phyloP scores from a whole-genome alignment of 768 basidiomycete species.

The Tephrocybe rancida region DNA sequence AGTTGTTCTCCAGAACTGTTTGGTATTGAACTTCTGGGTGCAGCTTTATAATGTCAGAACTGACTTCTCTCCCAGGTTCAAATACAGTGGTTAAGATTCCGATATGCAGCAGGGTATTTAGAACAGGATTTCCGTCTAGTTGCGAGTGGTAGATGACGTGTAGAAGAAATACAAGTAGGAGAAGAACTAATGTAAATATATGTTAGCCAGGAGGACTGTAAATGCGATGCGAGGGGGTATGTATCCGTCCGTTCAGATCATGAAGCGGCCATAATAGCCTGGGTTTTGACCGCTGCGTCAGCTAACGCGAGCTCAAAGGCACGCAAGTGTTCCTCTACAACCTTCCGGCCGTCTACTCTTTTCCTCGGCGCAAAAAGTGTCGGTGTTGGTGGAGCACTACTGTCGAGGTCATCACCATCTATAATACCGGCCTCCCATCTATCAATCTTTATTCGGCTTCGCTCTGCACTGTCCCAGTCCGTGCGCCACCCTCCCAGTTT shows the following conservation, averaged over 20 bases:
- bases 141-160: constrained; percentile 17
- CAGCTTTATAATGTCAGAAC: neutral
- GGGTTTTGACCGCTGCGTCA: constrained; percentile 76
- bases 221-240: constrained; percentile 12
- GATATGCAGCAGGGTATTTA: constrained; percentile 16
- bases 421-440: constrained; percentile 73
- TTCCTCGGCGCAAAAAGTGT: constrained; percentile 31
- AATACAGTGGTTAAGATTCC: constrained; percentile 50
- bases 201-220: constrained; percentile 26
- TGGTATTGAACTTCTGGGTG: constrained; percentile 38
- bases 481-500: constrained; percentile 78
- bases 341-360: constrained; percentile 65
- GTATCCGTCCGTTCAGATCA: constrained; percentile 30
- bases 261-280: constrained; percentile 75
- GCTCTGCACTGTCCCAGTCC: constrained; percentile 86
- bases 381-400: constrained; percentile 28
- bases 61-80: constrained; percentile 46
- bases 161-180: constrained; percentile 32
- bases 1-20: constrained; percentile 37
- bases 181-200: constrained; percentile 30
- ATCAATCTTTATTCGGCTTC: constrained; percentile 74
- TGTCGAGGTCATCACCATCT: constrained; percentile 39
- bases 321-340: constrained; percentile 77
- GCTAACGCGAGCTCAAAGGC: constrained; percentile 74
- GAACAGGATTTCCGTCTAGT: constrained; percentile 29